Percentiles rank a stretch among this genome's conserved stretches.
These are phyloP conservation scores for Amauroascus niger DNA, from an alignment of 2,329 filamentous ascomycete species.

Conservation along the genomic window DNA sequence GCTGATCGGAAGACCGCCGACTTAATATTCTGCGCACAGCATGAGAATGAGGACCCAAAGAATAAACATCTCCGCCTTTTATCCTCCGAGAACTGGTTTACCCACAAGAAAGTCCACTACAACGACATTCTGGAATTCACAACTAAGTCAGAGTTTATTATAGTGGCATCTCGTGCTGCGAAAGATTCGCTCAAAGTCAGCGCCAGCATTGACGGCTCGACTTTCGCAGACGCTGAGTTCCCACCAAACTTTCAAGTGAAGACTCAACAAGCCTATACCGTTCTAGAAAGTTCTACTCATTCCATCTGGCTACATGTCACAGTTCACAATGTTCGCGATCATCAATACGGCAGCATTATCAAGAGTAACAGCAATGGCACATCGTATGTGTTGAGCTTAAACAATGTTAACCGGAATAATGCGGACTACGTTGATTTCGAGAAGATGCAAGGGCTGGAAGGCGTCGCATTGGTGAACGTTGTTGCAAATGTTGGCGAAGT, in stretches of 20 bases:
- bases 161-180: constrained; percentile 62
- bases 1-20: constrained; percentile 47
- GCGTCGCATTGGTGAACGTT: constrained; percentile 76
- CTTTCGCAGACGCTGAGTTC: constrained; percentile 75
- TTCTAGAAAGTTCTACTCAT: constrained; percentile 89
- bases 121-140: constrained; percentile 74
- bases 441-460: constrained; percentile 85
- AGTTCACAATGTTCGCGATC: constrained; percentile 55
- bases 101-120: constrained; percentile 52
- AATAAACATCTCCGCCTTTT: constrained; percentile 59
- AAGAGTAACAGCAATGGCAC: constrained; percentile 99
- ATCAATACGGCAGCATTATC: constrained; percentile 74
- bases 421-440: constrained; percentile 85
- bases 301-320: constrained; percentile 90
- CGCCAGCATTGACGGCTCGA: constrained; percentile 72
- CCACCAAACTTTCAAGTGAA: constrained; percentile 72
- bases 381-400: constrained; percentile 76
- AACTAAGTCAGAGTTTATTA: constrained; percentile 92
- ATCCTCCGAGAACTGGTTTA: constrained; percentile 70
- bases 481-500: constrained; percentile 64
- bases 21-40: constrained; percentile 56
- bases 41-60: constrained; percentile 51
- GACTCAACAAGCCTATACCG: constrained; percentile 76
- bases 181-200: constrained; percentile 64
- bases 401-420: constrained; percentile 69